phyloP scores from a whole-genome alignment of 2,329 filamentous ascomycete genomes.

The Stagonosporopsis chrysanthemi region DNA sequence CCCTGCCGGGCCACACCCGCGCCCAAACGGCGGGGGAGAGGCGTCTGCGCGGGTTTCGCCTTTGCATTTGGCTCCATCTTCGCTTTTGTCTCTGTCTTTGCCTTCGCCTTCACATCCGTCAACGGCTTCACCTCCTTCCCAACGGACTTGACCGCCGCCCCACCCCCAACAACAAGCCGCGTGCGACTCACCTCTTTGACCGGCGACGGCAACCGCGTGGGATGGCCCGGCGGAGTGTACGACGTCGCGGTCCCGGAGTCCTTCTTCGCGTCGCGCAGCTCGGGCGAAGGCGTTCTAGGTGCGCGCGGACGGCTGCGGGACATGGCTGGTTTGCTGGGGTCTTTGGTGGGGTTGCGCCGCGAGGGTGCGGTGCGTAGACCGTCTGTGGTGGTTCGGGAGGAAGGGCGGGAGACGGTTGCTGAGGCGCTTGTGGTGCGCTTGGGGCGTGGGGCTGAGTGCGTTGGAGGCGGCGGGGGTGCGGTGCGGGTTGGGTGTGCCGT shows the following conservation, averaged over 20 bases:
- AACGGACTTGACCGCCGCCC: background rate
- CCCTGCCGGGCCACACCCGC: background rate
- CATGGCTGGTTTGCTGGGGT: conserved; percentile 2
- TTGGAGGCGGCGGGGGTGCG: background rate
- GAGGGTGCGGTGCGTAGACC: background rate
- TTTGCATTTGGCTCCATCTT: background rate
- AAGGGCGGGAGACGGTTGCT: conserved; percentile 17
- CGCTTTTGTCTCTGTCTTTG: background rate
- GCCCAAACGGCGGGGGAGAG: background rate
- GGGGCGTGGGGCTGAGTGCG: background rate
- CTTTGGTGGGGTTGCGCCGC: background rate
- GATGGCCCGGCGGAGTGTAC: conserved; percentile 20
- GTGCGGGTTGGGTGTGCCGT: background rate
- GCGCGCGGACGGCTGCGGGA: background rate
- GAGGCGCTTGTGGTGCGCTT: conserved; percentile 22
- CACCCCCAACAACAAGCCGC: background rate
- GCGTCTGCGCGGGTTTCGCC: background rate
- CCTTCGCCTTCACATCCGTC: background rate
- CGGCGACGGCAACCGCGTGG: conserved; percentile 14
- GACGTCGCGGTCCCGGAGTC: conserved; percentile 3
- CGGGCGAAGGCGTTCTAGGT: background rate
- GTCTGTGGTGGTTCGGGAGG: background rate
- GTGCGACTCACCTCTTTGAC: conserved; percentile 7
- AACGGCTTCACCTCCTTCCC: background rate
- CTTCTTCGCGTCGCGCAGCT: background rate